Evolutionary conservation across 2,329 filamentous ascomycete species (phyloP).

Genomic region (Fusarium domesticum): DNA sequence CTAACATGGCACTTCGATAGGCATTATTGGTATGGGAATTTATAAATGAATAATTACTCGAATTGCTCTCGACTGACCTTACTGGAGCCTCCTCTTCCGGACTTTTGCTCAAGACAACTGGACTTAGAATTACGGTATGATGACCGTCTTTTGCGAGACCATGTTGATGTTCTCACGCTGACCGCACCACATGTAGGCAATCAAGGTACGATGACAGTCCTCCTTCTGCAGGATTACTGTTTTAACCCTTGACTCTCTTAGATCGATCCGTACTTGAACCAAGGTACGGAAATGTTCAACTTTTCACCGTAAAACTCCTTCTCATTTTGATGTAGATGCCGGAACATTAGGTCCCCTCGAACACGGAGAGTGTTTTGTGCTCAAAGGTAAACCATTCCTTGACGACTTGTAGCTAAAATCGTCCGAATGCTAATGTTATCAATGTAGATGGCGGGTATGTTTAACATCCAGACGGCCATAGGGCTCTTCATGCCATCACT

Average conservation of each 20-base stretch:
- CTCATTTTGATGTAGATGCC: constrained; percentile 2
- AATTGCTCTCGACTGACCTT: background rate
- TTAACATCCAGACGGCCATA: background rate
- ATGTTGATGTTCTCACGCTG: background rate
- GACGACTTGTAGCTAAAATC: background rate
- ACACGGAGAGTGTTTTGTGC: constrained; percentile 86
- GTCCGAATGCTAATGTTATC: too few relatives aligned
- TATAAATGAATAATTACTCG: background rate
- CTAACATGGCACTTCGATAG: constrained; percentile 1
- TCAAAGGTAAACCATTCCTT: constrained; percentile 59
- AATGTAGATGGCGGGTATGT: constrained; percentile 1
- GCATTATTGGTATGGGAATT: constrained; percentile 2
- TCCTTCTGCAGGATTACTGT: background rate
- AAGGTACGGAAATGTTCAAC: constrained; percentile 28
- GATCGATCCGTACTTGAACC: constrained; percentile 49
- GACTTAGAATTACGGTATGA: constrained; percentile 60
- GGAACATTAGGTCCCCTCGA: constrained; percentile 35
- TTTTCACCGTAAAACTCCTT: constrained; percentile 21
- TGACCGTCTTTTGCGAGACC: background rate
- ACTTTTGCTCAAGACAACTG: constrained; percentile 73
- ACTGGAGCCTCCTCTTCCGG: constrained; percentile 45
- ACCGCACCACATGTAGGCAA: constrained; percentile 13
- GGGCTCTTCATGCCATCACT: background rate
- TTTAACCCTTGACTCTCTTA: constrained; percentile 31
- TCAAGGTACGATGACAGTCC: background rate